A percentile compares a stretch with the other conserved stretches of the same genome.
phyloP scores from a whole-genome alignment of 495 filamentous ascomycete species.

The Talaromyces ruber region DNA sequence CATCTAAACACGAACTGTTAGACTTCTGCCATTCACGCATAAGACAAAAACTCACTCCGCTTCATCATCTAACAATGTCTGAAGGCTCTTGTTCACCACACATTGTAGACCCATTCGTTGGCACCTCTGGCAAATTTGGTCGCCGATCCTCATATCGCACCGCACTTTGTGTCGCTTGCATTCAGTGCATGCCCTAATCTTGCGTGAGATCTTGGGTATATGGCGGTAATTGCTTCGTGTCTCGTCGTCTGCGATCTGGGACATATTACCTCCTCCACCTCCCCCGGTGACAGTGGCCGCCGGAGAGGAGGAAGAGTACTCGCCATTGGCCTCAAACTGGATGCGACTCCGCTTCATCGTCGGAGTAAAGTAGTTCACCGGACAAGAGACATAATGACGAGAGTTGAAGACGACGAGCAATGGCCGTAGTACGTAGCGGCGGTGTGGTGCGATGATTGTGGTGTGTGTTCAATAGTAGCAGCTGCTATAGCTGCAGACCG shows the following conservation, averaged over 20 bases:
- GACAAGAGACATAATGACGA: constrained; percentile 5
- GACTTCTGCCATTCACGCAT: neutral
- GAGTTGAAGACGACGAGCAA: constrained; percentile 8
- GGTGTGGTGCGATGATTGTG: neutral
- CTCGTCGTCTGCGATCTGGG: constrained; percentile 20
- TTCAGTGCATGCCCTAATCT: constrained; percentile 47
- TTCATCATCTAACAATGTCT: constrained; percentile 45
- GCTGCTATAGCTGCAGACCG: neutral
- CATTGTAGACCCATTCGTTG: constrained; percentile 43
- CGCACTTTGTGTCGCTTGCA: constrained; percentile 46
- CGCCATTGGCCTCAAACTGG: constrained; percentile 35
- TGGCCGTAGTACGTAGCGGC: neutral
- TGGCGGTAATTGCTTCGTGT: constrained; percentile 19
- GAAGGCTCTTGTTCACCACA: constrained; percentile 47
- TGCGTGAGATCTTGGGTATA: constrained; percentile 47
- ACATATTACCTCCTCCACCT: constrained; percentile 8
- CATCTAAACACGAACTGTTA: constrained; percentile 19
- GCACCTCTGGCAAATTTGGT: constrained; percentile 39
- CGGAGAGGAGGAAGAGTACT: constrained; percentile 29
- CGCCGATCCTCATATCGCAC: constrained; percentile 42
- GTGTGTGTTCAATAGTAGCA: neutral
- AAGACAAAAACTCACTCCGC: constrained; percentile 23
- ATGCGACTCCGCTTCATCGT: constrained; percentile 41
- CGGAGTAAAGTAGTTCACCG: neutral
- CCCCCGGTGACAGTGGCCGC: constrained; percentile 14